Evolutionary conservation across 768 basidiomycete species (phyloP), one percentile per base, ranked within the genome.

Genomic region (Galerina sulciceps): DNA sequence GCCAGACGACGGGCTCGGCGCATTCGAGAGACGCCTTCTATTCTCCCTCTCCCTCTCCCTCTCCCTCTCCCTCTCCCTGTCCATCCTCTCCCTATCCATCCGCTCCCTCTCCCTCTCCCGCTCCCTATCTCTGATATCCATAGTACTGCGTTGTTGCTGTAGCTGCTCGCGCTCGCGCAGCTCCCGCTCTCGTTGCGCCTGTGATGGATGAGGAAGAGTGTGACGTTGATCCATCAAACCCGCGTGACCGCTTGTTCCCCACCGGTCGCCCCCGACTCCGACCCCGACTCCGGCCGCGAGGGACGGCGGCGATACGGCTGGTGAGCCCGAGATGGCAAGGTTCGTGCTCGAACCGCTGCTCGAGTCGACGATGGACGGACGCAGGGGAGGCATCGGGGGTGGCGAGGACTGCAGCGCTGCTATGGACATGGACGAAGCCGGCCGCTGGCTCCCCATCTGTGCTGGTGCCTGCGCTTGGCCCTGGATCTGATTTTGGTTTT

Each of bases 1-100:
- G 10, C 57, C 40, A 17, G 53, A 34, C 10, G 53, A 41, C 38
- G 43, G 40, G 36, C 23, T 48, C 6, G 60, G 18, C 26, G 61
- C 58, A 45, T 59, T 61, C 34, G 54, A 42, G 13, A 53, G 40
- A 1, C 60, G 36, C 40, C 51, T 34, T 36, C 55, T 45, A 35
- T 59, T 37, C 23, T 63, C 58, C 22, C 57, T 41, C 5, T 61
- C 55, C 45, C 54, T 44, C n/a, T 56, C 54, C 15, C 37, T 10
- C 36, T 14, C 36, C 15, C 49, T 38, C 34, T 23, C 42, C 34
- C 20, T 13, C n/a, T 61, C 60, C 23, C 55, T 51, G 13, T 50
- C 48, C 18, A 47, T 44, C 17, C 23, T 41, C 10, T 20, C n/a
- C 38, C 23, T 15, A 17, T 59, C 50, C 43, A 41, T 55, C 42